A percentile compares a stretch with the other conserved stretches of the same genome.
These are phyloP conservation scores for Diaporthe eres DNA, from an alignment of 2,329 filamentous ascomycete species.

Conservation along the genomic window DNA sequence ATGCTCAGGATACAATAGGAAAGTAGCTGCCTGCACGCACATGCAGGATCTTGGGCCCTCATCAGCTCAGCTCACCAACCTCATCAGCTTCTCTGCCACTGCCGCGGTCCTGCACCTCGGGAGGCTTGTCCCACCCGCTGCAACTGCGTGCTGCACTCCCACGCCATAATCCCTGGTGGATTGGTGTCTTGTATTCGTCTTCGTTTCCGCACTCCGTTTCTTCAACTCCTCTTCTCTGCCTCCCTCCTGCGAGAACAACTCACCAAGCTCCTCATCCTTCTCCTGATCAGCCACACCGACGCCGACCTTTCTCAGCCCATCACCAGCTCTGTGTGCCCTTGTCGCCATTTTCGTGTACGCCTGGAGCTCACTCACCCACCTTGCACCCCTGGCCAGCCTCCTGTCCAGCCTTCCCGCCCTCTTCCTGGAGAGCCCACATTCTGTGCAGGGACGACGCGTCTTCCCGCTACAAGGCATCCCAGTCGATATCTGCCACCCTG, in stretches of 20 bases:
- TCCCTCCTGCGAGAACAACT: neutral
- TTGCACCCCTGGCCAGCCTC: neutral
- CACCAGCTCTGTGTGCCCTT: neutral
- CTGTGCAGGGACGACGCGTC: conserved; percentile 26
- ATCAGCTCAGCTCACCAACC: neutral
- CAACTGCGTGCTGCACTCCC: neutral
- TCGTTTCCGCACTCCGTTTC: conserved; percentile 17
- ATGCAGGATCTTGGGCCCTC: conserved; percentile 25
- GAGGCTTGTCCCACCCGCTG: conserved; percentile 19
- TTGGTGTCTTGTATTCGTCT: conserved; percentile 14
- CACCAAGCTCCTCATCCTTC: neutral
- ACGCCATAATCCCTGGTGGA: conserved; percentile 25
- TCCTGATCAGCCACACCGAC: neutral
- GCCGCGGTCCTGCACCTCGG: conserved; percentile 2
- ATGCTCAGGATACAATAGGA: neutral
- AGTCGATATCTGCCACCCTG: conserved; percentile 1
- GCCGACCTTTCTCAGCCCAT: neutral
- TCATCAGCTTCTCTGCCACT: neutral
- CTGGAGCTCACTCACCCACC: neutral
- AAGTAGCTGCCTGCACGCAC: conserved; percentile 22
- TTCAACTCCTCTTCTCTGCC: neutral
- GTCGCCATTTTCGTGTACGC: neutral
- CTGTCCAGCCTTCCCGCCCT: neutral
- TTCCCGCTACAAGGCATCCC: conserved; percentile 26
- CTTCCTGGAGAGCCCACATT: neutral